Evolutionary conservation across 192 early-diverging fungal genomes (phyloP).

Genomic region (Coemansia sp.): DNA sequence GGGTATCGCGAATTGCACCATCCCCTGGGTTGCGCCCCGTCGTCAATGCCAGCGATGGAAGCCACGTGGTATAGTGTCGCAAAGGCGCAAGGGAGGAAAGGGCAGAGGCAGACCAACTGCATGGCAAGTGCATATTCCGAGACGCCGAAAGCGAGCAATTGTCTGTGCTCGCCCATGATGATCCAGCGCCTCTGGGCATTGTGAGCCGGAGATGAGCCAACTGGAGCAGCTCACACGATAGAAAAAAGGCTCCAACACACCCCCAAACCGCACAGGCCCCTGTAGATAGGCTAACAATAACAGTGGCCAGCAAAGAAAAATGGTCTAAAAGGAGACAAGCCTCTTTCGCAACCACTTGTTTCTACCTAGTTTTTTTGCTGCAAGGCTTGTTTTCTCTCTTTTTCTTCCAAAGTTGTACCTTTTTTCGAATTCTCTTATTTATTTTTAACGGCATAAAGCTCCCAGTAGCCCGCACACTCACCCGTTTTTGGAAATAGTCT

Average conservation of each 20-base stretch:
- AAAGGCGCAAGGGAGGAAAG: not conserved
- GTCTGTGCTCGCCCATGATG: conserved; percentile 1
- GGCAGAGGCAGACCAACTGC: not conserved
- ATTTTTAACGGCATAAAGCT: not conserved
- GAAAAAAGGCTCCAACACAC: not conserved
- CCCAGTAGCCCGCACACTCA: not conserved
- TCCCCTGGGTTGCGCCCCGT: not conserved
- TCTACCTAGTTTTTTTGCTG: not conserved
- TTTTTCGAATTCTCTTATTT: not conserved
- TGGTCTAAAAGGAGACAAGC: not conserved
- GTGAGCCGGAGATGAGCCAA: not conserved
- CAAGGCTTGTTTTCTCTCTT: not conserved
- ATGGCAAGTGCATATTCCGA: not conserved
- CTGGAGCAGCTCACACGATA: not conserved
- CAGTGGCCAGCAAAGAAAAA: not conserved
- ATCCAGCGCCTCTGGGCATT: not conserved
- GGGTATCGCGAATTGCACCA: not conserved
- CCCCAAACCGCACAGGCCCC: not conserved
- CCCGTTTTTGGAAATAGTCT: not conserved
- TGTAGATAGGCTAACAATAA: not conserved
- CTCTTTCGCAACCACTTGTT: not conserved
- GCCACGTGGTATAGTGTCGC: conserved; percentile 1
- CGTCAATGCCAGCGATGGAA: not conserved
- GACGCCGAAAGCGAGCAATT: not conserved
- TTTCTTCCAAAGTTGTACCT: not conserved